A percentile compares a stretch with the other conserved stretches of the same genome.
Evolutionary conservation across 306 rosid genomes (phyloP).

Genomic region (Biancaea sappan): DNA sequence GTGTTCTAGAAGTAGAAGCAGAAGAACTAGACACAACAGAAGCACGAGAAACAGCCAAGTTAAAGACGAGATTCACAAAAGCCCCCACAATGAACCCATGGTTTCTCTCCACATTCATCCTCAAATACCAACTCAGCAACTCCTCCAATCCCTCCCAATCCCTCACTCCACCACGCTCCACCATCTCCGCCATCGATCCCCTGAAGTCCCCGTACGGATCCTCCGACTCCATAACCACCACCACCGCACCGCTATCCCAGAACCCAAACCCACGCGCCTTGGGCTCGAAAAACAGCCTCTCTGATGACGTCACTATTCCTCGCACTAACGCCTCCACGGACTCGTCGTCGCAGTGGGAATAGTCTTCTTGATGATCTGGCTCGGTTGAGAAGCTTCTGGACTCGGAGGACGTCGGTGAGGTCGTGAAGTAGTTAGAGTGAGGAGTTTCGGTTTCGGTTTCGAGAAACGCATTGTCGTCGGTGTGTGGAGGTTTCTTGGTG

Average conservation of each 20-base stretch:
- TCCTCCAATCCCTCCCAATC: conserved; percentile 54
- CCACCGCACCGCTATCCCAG: conserved; percentile 27
- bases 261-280: neutral
- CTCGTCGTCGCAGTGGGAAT: conserved; percentile 2
- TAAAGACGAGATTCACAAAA: conserved; percentile 48
- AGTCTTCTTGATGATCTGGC: conserved; percentile 31
- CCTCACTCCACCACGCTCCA: conserved; percentile 42
- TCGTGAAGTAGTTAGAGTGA: conserved; percentile 44
- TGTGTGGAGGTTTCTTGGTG: neutral
- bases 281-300: conserved; percentile 61
- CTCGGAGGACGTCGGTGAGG: conserved; percentile 39
- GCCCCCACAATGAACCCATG: conserved; percentile 53
- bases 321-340: conserved; percentile 44
- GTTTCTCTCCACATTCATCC: conserved; percentile 41
- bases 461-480: too few species aligned
- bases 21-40: neutral
- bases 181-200: conserved; percentile 68
- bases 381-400: conserved; percentile 38
- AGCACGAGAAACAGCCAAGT: neutral
- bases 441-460: too few species aligned
- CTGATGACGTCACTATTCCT: conserved; percentile 35
- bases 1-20: conserved; percentile 1
- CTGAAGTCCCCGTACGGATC: conserved; percentile 53
- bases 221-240: conserved; percentile 49
- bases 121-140: conserved; percentile 52